Evolutionary conservation across 345 rosid genomes (phyloP).

Genomic region (Gossypium stocksii): DNA sequence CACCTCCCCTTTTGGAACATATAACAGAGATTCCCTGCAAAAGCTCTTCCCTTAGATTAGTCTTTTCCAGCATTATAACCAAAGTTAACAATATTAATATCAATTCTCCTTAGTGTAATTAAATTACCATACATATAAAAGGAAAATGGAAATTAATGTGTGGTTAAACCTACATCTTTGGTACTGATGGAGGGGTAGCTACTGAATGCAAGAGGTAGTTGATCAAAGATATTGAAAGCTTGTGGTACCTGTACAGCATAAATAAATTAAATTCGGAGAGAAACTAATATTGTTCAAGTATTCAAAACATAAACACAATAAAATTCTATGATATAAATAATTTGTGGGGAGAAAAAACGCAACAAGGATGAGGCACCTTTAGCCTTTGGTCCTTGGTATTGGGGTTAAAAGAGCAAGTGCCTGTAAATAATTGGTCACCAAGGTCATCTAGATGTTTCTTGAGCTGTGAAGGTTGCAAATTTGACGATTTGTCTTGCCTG

Average conservation of each 20-base stretch:
- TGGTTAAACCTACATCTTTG: slow-evolving; percentile 54
- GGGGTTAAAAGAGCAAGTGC: slow-evolving; percentile 53
- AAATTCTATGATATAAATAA: neutral
- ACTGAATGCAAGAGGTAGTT: slow-evolving; percentile 36
- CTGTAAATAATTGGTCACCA: slow-evolving; percentile 79
- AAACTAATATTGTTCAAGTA: neutral
- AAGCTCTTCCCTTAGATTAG: neutral
- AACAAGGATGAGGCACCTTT: slow-evolving; percentile 35
- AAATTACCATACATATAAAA: neutral
- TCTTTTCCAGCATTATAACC: neutral
- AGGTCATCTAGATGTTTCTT: slow-evolving; percentile 67
- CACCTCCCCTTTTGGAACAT: slow-evolving; percentile 76
- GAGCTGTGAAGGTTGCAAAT: slow-evolving; percentile 50
- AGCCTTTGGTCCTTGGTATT: slow-evolving; percentile 30
- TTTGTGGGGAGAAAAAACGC: too few species aligned
- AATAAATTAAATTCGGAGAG: neutral
- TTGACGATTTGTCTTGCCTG: slow-evolving; percentile 63
- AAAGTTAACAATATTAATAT: too few species aligned
- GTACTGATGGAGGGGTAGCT: slow-evolving; percentile 38
- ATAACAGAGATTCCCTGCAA: slow-evolving; percentile 78
- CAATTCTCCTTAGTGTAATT: too few species aligned
- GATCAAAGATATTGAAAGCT: slow-evolving; percentile 72
- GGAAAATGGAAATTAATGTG: neutral
- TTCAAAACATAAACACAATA: neutral
- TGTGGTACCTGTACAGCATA: slow-evolving; percentile 49